Evolutionary conservation across 2,329 filamentous ascomycete species (phyloP).

Genomic region (Calonectria crousiana): DNA sequence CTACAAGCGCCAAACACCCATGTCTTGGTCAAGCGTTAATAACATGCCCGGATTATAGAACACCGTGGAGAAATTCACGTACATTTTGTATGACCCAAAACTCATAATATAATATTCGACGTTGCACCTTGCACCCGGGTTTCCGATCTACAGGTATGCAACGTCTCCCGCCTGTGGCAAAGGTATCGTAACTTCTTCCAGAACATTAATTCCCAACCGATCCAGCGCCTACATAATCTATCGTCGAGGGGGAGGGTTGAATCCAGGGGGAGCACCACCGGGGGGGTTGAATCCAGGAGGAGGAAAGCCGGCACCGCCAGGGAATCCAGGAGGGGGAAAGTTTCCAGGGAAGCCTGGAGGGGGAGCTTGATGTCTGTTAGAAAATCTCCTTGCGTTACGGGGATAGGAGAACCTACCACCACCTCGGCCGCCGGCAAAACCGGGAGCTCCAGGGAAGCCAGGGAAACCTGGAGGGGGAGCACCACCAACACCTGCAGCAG

Average conservation of each 20-base stretch:
- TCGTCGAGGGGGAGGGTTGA: conserved; percentile 78
- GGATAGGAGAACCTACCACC: conserved; percentile 63
- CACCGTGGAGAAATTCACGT: conserved; percentile 44
- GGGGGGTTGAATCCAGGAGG: conserved; percentile 65
- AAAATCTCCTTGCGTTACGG: conserved; percentile 9
- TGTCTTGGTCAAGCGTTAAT: conserved; percentile 42
- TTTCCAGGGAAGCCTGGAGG: conserved; percentile 61
- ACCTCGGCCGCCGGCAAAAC: conserved; percentile 62
- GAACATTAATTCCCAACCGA: conserved; percentile 40
- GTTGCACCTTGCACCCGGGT: conserved; percentile 30
- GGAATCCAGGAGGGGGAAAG: conserved; percentile 64
- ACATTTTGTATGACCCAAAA: conserved; percentile 46
- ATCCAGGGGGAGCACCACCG: conserved; percentile 71
- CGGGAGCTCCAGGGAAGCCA: conserved; percentile 63
- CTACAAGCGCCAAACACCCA: conserved; percentile 5
- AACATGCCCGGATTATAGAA: conserved; percentile 38
- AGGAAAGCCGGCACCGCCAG: conserved; percentile 46
- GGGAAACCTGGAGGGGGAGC: conserved; percentile 72
- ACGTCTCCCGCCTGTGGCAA: conserved; percentile 36
- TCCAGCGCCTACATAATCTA: conserved; percentile 51
- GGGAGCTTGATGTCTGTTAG: conserved; percentile 55
- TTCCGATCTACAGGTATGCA: conserved; percentile 37
- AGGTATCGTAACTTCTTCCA: conserved; percentile 42
- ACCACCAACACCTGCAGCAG: conserved; percentile 86
- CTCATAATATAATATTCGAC: conserved; percentile 36